Evolutionary conservation across 768 basidiomycete species (phyloP).

Genomic region (Naganishia randhawae): DNA sequence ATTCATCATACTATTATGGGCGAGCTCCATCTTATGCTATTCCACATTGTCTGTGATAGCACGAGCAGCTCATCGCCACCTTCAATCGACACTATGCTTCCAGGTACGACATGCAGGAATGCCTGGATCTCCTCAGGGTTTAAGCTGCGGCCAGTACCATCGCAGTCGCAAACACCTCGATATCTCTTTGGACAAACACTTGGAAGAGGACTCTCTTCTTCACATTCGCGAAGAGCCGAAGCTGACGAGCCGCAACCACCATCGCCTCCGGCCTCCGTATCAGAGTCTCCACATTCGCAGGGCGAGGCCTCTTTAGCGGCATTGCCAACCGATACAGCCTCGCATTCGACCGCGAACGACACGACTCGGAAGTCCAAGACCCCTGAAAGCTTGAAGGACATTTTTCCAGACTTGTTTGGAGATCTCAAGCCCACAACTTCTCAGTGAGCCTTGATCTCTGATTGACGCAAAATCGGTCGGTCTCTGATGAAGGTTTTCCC

Average conservation of each 20-base stretch:
- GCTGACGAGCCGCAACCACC: neutral
- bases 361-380: neutral
- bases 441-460: neutral
- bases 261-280: neutral
- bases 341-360: neutral
- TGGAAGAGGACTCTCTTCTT: neutral
- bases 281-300: neutral
- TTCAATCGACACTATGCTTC: neutral
- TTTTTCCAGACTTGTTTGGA: slow-evolving; percentile 16
- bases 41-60: too few species aligned
- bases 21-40: too few species aligned
- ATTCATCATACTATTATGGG: neutral
- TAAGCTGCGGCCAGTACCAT: neutral
- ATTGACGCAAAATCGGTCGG: neutral
- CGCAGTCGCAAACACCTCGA: neutral
- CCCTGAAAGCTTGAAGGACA: slow-evolving; percentile 17
- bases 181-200: neutral
- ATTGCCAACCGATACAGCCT: neutral
- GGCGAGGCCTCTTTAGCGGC: neutral
- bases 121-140: slow-evolving; percentile 13
- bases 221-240: neutral
- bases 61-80: neutral
- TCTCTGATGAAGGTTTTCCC: neutral
- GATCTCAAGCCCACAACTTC: neutral
- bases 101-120: neutral